Evolutionary conservation across 2,329 filamentous ascomycete genomes (phyloP).

Genomic region (Penicillium sp.): DNA sequence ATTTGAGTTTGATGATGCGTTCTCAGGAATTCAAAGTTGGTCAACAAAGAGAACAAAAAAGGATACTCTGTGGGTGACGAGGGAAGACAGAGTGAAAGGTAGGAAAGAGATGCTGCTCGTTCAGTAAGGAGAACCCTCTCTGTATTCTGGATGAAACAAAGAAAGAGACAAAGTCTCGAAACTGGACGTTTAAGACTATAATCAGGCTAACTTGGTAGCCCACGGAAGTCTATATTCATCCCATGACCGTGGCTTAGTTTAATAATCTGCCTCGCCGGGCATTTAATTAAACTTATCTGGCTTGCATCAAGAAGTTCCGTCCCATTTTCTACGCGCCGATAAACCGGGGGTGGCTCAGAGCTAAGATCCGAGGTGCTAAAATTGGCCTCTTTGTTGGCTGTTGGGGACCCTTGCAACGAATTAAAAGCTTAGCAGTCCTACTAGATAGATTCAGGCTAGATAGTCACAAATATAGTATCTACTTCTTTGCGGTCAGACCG

Average conservation of each 20-base stretch:
- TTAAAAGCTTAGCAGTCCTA: constrained; percentile 1
- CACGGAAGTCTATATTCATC: not conserved
- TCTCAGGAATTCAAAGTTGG: not conserved
- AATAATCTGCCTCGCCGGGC: not conserved
- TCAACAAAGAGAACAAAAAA: not conserved
- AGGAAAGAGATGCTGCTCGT: not conserved
- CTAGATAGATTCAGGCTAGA: not conserved
- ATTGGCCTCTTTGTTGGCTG: constrained; percentile 18
- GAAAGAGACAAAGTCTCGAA: not conserved
- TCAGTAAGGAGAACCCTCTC: not conserved
- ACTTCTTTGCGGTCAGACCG: not conserved
- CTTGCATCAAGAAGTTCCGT: not conserved
- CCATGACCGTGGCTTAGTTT: not conserved
- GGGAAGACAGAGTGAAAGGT: not conserved
- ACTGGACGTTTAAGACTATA: not conserved
- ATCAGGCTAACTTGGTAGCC: not conserved
- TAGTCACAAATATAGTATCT: not conserved
- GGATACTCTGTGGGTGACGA: not conserved
- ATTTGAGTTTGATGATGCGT: not conserved
- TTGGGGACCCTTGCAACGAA: not conserved
- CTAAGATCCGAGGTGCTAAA: constrained; percentile 6
- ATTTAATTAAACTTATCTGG: not conserved
- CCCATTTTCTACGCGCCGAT: not conserved
- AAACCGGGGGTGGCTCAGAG: not conserved
- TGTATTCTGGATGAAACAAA: not conserved